Percentiles rank a stretch among this genome's conserved stretches.
Conservation (phyloP, 2,329 filamentous ascomycete species). For the Colletotrichum sp. region DNA sequence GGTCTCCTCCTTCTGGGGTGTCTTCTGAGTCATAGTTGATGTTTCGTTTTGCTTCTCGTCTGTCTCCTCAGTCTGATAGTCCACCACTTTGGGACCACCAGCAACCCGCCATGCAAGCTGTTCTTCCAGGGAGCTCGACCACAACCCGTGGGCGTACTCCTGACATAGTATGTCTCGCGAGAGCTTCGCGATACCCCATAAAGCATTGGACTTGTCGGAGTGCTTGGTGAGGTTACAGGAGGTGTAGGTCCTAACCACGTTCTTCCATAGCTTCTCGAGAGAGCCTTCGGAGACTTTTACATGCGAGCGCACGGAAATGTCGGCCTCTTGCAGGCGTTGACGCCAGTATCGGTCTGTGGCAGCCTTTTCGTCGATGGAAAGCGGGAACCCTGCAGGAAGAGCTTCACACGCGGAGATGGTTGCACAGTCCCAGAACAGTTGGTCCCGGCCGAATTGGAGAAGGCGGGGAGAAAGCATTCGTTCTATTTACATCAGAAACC, state of each 20-base stretch:
- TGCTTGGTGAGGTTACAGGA: constrained; percentile 15
- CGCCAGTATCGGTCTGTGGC: background rate
- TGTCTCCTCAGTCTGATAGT: no score
- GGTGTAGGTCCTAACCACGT: constrained; percentile 22
- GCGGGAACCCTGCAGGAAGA: constrained; percentile 21
- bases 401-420: constrained; percentile 22
- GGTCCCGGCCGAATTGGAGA: constrained; percentile 22
- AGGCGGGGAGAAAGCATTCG: constrained; percentile 25
- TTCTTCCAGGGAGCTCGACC: constrained; percentile 15
- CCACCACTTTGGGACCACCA: background rate
- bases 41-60: no score
- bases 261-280: constrained; percentile 19
- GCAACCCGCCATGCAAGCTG: constrained; percentile 23
- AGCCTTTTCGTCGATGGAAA: background rate
- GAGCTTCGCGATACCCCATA: constrained; percentile 23
- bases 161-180: background rate
- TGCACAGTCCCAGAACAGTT: constrained; percentile 29
- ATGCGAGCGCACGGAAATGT: background rate
- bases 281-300: background rate
- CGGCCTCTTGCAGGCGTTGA: background rate
- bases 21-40: no score
- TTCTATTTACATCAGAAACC: background rate
- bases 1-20: no score
- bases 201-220: constrained; percentile 18
- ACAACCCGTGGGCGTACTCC: constrained; percentile 20